Base-by-base conservation (phyloP, 192 early-diverging fungal genomes). In the Gaertneriomyces sp. region DNA sequence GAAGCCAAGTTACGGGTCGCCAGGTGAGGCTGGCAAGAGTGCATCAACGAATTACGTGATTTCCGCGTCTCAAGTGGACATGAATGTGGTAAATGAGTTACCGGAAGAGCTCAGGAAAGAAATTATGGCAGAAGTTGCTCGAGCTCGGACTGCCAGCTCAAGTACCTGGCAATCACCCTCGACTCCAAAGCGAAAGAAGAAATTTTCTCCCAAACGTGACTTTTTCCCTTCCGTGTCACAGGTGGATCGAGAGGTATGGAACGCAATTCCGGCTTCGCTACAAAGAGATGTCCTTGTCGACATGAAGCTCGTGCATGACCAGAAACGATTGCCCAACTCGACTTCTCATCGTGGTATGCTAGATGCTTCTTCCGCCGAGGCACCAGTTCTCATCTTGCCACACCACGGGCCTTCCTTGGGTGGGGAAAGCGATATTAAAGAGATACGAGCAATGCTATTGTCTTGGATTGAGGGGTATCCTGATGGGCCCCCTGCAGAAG, bases 221-320 rank as follows among this genome's bases (percentile, higher is more conserved):
- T 25, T 41, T 20, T 42, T 56, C 12, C 73, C 65, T 7, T 63
- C 71, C 5, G 68, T 61, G 19, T 77, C 76, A 7, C 77, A 77
- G 53, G 70, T 74, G 16, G 77, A 79, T 52, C 76, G 71, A 20
- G 67, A 68, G 33, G 71, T 77, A 8, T 20, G 77, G 25, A 60
- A 59, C 8, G 54, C 53, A 16, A 58, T 79, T 20, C 77, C 77
- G 16, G 62, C 50, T 3, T 52, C 42, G 6, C 73, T 79, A 14
- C 76, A 60, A 44, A 51, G 44, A 4, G 77, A 79, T 51, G 8
- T 77, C 5, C 42, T 51, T 33, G 25, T 33, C 25, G 25, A 33
- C 25, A 33, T 33, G 25, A 33, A 33, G 25, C 25, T 33, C 25
- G 25, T 33, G 25, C 25, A 33, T 33, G 25, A 33, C 25, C 25